Evolutionary conservation across 352 stramenopile species (phyloP), one percentile per base, ranked within the genome.

Genomic region (Saprolegnia parasitica): DNA sequence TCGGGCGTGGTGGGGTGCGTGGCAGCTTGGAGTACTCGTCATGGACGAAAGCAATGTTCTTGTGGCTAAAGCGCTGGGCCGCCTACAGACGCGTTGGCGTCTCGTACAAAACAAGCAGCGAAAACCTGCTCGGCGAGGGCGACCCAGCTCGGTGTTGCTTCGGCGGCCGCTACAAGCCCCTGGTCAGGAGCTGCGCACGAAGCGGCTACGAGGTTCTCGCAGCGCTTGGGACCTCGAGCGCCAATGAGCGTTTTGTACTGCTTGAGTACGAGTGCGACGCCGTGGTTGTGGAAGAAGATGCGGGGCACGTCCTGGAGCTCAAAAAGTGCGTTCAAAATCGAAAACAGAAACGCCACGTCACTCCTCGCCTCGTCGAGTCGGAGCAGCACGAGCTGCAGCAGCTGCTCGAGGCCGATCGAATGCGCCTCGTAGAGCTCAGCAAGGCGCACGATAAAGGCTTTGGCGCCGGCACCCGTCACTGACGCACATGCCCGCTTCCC

Each of bases 371-470:
- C 16, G 21, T 56, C 39, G 40, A 67, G 15, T 10, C 37, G 35
- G 4, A 29, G 15, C 16, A 24, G 42, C 3, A 67, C 23, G 23
- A 67, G 21, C 50, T 67, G 58, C 18, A 42, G 37, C 11, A 67
- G 23, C 45, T 67, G 52, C 26, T 67, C 58, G 20, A 42, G n/a
- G 13, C 58, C 40, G 26, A 67, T 55, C 13, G 58, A 67, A 4
- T 35, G 21, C 6, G 50, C 23, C 13, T 54, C 40, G 39, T 56
- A 67, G n/a, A 55, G 40, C 15, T 23, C 20, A 4, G 58, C 40
- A 2, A 67, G 24, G 26, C 50, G 58, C 32, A 67, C 40, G 21
- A 67, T 21, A 32, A 55, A 67, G 20, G n/a, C 58, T 10, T 20
- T 29, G 15, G 24, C 40, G 23, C 40, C 37, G 8, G 39, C 24